These are phyloP conservation scores for Lactarius hatsudake DNA, from an alignment of 768 basidiomycete genomes.

Conservation along the genomic window DNA sequence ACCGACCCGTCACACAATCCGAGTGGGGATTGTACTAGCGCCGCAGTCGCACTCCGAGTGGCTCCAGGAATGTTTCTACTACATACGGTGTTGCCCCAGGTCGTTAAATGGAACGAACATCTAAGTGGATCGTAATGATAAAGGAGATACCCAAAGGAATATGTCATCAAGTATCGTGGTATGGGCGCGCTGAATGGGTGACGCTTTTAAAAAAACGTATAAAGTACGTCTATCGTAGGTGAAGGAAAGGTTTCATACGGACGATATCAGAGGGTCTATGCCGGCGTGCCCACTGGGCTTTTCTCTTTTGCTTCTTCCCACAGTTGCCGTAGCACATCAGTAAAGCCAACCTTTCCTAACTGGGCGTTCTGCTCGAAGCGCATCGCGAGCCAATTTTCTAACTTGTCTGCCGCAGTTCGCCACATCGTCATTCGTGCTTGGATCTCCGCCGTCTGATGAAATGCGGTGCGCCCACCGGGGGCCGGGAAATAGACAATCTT, in stretches of 20 bases:
- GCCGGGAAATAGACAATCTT: slow-evolving; percentile 81
- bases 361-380: slow-evolving; percentile 92
- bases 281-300: slow-evolving; percentile 37
- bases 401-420: slow-evolving; percentile 74
- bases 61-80: neutral
- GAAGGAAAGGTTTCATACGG: slow-evolving; percentile 15
- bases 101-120: neutral
- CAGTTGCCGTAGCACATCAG: slow-evolving; percentile 77
- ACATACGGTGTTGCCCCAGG: neutral
- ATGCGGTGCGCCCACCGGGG: slow-evolving; percentile 61
- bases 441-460: slow-evolving; percentile 89
- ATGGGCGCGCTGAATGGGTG: slow-evolving; percentile 18
- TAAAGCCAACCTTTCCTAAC: slow-evolving; percentile 84
- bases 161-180: slow-evolving; percentile 32
- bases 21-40: neutral
- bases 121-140: slow-evolving; percentile 8
- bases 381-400: slow-evolving; percentile 85
- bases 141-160: slow-evolving; percentile 27
- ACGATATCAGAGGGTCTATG: slow-evolving; percentile 19
- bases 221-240: slow-evolving; percentile 26
- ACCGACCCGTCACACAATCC: neutral
- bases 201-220: slow-evolving; percentile 32
- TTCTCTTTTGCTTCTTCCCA: slow-evolving; percentile 68
- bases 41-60: neutral
- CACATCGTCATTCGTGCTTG: slow-evolving; percentile 79